Percentiles rank a stretch among this genome's conserved stretches.
Evolutionary conservation across 2,329 filamentous ascomycete genomes (phyloP).

Genomic region (Fusarium sp.): DNA sequence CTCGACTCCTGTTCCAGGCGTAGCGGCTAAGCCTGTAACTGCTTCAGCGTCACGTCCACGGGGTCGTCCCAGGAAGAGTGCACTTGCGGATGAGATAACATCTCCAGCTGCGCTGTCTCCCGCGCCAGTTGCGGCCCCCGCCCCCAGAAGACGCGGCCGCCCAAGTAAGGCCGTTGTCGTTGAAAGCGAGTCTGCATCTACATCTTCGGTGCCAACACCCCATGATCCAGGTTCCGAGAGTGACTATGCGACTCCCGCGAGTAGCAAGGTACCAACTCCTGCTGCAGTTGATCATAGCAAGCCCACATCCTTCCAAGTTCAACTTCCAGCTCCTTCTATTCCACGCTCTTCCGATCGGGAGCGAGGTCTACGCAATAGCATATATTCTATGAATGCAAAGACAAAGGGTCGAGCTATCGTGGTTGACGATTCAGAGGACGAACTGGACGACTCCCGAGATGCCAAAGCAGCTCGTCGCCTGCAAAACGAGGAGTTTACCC

Average conservation of each 20-base stretch:
- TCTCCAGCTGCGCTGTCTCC: conserved; percentile 7
- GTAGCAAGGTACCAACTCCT: conserved; percentile 53
- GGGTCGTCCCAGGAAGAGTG: conserved; percentile 43
- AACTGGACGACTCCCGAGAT: conserved; percentile 45
- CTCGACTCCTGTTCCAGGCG: conserved; percentile 4
- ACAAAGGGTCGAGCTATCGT: conserved; percentile 56
- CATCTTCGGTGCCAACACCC: conserved; percentile 50
- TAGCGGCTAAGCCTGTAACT: conserved; percentile 3
- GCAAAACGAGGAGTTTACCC: conserved; percentile 50
- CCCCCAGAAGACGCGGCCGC: conserved; percentile 31
- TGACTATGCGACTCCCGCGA: conserved; percentile 52
- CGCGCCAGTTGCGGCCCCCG: conserved; percentile 4
- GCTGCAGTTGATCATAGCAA: conserved; percentile 41
- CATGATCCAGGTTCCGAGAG: conserved; percentile 47
- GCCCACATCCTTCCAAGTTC: conserved; percentile 47
- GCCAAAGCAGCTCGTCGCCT: conserved; percentile 50
- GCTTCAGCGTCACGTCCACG: conserved; percentile 23
- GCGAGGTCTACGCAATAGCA: conserved; percentile 53
- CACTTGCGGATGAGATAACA: conserved; percentile 13
- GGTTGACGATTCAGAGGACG: conserved; percentile 57
- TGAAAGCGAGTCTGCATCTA: conserved; percentile 47
- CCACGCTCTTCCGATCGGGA: conserved; percentile 42
- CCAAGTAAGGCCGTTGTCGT: conserved; percentile 31
- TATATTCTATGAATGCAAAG: conserved; percentile 60
- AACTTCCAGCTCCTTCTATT: conserved; percentile 39